phyloP scores from a whole-genome alignment of 805 yeast species.

The Cyberlindnera nakhonratchasimensis region DNA sequence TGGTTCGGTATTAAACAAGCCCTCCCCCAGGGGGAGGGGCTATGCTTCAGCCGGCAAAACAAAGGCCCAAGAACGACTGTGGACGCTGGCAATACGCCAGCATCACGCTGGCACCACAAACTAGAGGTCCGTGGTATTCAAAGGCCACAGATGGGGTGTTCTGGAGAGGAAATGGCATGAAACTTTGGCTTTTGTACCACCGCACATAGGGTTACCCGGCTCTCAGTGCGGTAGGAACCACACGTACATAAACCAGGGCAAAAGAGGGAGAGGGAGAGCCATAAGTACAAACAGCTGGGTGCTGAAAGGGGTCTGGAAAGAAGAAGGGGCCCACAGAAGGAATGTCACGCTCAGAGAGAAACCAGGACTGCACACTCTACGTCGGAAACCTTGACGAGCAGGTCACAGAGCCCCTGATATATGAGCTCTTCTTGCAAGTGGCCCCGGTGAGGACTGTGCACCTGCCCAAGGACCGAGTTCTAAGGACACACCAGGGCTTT shows the following conservation, averaged over 20 bases:
- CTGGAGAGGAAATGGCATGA: too few species aligned
- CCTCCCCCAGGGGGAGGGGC: too few species aligned
- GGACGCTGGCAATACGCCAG: slow-evolving; percentile 8
- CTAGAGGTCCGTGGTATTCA: neutral
- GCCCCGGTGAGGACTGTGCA: slow-evolving; percentile 71
- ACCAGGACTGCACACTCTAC: slow-evolving; percentile 64
- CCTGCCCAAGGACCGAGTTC: slow-evolving; percentile 75
- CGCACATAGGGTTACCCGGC: slow-evolving; percentile 7
- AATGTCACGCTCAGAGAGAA: slow-evolving; percentile 34
- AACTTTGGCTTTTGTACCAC: too few species aligned
- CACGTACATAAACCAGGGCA: too few species aligned
- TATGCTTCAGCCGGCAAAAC: too few species aligned
- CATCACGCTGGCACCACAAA: slow-evolving; percentile 1
- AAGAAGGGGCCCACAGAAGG: neutral
- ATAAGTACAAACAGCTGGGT: too few species aligned
- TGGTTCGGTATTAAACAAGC: neutral
- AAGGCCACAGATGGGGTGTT: too few species aligned
- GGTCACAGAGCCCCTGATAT: slow-evolving; percentile 67
- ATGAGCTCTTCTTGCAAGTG: slow-evolving; percentile 81
- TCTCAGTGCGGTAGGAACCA: too few species aligned
- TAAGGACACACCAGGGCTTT: slow-evolving; percentile 74
- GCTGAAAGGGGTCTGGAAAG: neutral
- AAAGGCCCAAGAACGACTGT: neutral
- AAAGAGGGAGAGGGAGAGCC: too few species aligned
- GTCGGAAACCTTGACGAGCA: slow-evolving; percentile 79